Base-by-base conservation (phyloP, 345 rosid species). In the Melaleuca alternifolia region DNA sequence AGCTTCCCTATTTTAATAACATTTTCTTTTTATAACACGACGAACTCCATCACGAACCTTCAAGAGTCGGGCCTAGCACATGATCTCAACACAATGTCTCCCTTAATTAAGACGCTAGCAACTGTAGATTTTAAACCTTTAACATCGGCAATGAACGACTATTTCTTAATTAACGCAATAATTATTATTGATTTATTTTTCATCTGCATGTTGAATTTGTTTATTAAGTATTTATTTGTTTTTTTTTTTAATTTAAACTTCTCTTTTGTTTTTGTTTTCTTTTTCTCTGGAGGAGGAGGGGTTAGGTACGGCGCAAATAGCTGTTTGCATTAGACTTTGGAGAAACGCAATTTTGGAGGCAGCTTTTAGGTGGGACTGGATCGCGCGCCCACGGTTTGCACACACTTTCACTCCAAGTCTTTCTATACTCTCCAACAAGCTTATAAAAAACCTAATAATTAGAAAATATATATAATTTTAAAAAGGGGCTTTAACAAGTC, bases 221-320 rank as follows among this genome's bases (percentile, higher is more conserved):
- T 21, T 24, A 8, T n/a, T 41, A 4, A 41, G 41, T 2, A 41
- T 41, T 41, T n/a, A n/a, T n/a, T 41, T 30, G 3, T 16, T 11
- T 41, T 11, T 33, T 6, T 81, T 7, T 81, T 13, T 46, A 81
- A 81, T 48, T 82, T 5, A 46, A 13, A 14, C 18, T 51, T 46
- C 26, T 37, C n/a, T 7, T 33, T 33, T 13, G 11, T 21, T 30
- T 28, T 52, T 44, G 0, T 2, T 5, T 16, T 3, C 3, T 2
- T 30, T 61, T 33, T 3, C 37, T 37, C n/a, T 9, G 46, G 48
- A 2, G 21, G n/a, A n/a, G n/a, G n/a, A n/a, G 2, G 23, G 20
- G 81, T 37, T 9, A 10, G 79, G 79, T 71, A 37, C 26, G 48
- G 26, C 14, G 81, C 81, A 5, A 37, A 21, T 37, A 71, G 37